phyloP scores from a whole-genome alignment of 768 basidiomycete genomes.

The Suillus americanus region DNA sequence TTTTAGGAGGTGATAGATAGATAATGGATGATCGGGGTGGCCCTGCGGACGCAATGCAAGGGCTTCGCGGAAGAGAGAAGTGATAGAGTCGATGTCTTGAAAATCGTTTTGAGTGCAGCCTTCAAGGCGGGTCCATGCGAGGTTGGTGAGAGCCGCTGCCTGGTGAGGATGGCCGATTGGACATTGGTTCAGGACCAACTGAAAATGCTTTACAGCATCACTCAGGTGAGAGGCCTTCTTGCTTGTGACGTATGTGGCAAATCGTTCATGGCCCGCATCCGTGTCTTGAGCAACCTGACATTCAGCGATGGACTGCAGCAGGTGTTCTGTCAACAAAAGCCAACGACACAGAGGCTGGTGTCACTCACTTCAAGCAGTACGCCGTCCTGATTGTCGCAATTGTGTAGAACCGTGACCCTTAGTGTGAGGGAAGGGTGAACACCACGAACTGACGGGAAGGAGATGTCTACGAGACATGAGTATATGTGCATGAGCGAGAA shows the following conservation, averaged over 20 bases:
- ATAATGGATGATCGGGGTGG: not conserved
- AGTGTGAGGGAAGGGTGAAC: too few relatives aligned
- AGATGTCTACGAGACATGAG: too few relatives aligned
- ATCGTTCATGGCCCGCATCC: not conserved
- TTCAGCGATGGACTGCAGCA: not conserved
- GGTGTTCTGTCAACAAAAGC: not conserved
- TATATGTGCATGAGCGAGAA: too few relatives aligned
- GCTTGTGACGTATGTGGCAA: not conserved
- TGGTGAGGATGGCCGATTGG: slow-evolving; percentile 8
- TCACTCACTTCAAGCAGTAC: not conserved
- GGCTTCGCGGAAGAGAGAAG: not conserved
- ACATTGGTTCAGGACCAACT: slow-evolving; percentile 3
- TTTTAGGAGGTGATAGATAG: not conserved
- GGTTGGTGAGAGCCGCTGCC: slow-evolving; percentile 10
- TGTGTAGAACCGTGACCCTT: too few relatives aligned
- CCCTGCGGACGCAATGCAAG: not conserved
- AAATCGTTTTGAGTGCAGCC: not conserved
- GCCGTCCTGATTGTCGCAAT: too few relatives aligned
- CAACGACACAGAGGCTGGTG: not conserved
- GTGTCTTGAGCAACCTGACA: not conserved
- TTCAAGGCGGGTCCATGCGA: slow-evolving; percentile 8
- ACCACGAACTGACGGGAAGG: too few relatives aligned
- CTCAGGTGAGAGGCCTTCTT: not conserved
- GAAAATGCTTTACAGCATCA: not conserved
- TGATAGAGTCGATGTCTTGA: not conserved